A percentile compares a stretch with the other conserved stretches of the same genome.
Conservation (phyloP, 179 eudicot genomes). For the Silene noctiflora region DNA sequence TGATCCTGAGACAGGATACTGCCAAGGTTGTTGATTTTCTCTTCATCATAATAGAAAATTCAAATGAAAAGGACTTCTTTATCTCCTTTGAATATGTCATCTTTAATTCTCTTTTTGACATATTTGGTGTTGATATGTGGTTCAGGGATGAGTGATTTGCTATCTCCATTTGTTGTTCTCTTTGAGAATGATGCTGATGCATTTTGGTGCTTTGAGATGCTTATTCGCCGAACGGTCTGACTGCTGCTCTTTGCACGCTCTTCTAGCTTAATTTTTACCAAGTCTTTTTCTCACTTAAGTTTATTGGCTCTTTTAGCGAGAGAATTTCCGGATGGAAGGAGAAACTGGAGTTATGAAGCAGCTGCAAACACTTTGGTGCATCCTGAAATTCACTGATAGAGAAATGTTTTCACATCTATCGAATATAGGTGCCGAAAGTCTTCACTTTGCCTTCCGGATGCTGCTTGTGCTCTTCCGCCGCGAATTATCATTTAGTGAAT, state of each 20-base stretch:
- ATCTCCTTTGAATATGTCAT: background rate
- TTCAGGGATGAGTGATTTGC: slow-evolving; percentile 94
- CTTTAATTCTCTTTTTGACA: background rate
- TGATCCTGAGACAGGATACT: slow-evolving; percentile 97
- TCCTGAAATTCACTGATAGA: slow-evolving; percentile 71
- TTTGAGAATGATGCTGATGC: slow-evolving; percentile 99
- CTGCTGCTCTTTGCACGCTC: slow-evolving; percentile 13
- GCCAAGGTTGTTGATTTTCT: slow-evolving; percentile 80
- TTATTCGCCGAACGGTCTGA: slow-evolving; percentile 87
- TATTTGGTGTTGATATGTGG: slow-evolving; percentile 19
- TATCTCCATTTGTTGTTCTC: slow-evolving; percentile 93
- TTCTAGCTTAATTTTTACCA: slow-evolving; percentile 1
- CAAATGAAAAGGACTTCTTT: too few relatives aligned
- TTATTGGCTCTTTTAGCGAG: slow-evolving; percentile 50
- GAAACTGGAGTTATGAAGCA: slow-evolving; percentile 98
- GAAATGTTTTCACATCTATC: slow-evolving; percentile 90
- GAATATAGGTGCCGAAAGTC: slow-evolving; percentile 94
- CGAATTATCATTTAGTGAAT: slow-evolving; percentile 86
- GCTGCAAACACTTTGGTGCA: slow-evolving; percentile 82
- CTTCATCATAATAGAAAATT: too few relatives aligned
- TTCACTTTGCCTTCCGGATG: slow-evolving; percentile 98
- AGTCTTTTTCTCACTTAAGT: slow-evolving; percentile 19
- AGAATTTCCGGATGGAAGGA: slow-evolving; percentile 93
- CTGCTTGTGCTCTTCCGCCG: slow-evolving; percentile 92
- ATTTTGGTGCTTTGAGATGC: slow-evolving; percentile 99